phyloP scores from a whole-genome alignment of 495 filamentous ascomycete genomes.

The Bombardia bombarda region DNA sequence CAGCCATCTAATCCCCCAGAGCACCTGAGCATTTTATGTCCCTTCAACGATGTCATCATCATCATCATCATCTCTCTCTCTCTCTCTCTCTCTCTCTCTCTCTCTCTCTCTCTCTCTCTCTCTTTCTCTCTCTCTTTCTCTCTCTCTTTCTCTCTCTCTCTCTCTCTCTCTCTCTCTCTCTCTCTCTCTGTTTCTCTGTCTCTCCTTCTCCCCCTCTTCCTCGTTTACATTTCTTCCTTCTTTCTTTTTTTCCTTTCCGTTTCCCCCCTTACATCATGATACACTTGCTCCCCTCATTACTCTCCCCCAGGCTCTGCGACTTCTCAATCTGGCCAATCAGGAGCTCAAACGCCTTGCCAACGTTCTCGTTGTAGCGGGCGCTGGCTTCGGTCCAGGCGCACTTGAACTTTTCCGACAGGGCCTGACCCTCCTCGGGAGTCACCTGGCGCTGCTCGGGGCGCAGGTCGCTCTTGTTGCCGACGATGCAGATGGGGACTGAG shows the following conservation, averaged over 20 bases:
- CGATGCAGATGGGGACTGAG: conserved; percentile 84
- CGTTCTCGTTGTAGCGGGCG: conserved; percentile 89
- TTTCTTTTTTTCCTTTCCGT: background rate
- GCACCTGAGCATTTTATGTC: no score
- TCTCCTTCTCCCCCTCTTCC: no score
- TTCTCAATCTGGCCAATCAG: conserved; percentile 96
- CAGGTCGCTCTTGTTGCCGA: conserved; percentile 95
- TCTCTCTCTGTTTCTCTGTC: background rate
- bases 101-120: background rate
- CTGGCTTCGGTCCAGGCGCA: conserved; percentile 94
- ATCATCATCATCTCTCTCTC: no score
- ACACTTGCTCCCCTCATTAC: conserved; percentile 72
- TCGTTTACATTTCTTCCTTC: background rate
- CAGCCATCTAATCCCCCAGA: no score
- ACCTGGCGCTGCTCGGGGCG: conserved; percentile 91
- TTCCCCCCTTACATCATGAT: conserved; percentile 60
- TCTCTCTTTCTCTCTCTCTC: background rate
- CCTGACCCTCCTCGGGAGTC: conserved; percentile 69
- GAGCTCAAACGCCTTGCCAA: conserved; percentile 84
- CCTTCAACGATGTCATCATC: no score
- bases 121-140: background rate
- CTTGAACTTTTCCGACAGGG: conserved; percentile 73
- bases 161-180: background rate
- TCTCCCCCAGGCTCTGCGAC: conserved; percentile 80
- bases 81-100: conserved; percentile 1